phyloP scores from a whole-genome alignment of 257 asterid species.

The Solanum corneliomulleri region DNA sequence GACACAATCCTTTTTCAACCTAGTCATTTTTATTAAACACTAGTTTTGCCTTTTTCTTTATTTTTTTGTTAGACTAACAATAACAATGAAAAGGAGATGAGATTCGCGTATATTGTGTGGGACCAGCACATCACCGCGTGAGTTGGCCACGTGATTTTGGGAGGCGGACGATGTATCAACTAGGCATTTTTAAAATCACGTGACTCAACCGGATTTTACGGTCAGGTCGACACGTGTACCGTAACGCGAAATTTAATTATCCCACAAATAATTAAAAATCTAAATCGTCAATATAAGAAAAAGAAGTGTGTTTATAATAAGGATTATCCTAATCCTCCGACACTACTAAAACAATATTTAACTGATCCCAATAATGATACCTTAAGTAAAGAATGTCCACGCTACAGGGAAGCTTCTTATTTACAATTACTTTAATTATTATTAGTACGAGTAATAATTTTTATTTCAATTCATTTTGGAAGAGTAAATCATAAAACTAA shows the following conservation, averaged over 20 bases:
- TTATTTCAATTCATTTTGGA: not conserved
- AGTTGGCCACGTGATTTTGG: constrained; percentile 91
- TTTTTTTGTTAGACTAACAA: too few relatives aligned
- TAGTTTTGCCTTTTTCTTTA: too few relatives aligned
- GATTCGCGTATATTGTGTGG: constrained; percentile 5
- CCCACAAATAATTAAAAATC: not conserved
- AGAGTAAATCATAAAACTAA: not conserved
- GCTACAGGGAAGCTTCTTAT: not conserved
- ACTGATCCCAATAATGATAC: constrained; percentile 89
- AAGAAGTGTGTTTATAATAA: not conserved
- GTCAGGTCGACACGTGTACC: constrained; percentile 24
- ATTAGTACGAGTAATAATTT: not conserved
- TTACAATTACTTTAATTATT: not conserved
- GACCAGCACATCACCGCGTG: constrained; percentile 35
- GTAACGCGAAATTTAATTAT: not conserved
- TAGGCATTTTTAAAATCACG: constrained; percentile 60
- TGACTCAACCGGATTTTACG: constrained; percentile 45
- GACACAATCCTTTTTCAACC: not conserved
- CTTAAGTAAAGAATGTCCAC: constrained; percentile 44
- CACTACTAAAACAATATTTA: constrained; percentile 36
- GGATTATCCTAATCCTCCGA: constrained; percentile 34
- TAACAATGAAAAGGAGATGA: not conserved
- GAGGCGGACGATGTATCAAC: constrained; percentile 58
- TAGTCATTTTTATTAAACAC: not conserved
- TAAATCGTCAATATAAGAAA: not conserved